phyloP scores from a whole-genome alignment of 2,329 filamentous ascomycete genomes.

The Hymenoscyphus fructigenus region DNA sequence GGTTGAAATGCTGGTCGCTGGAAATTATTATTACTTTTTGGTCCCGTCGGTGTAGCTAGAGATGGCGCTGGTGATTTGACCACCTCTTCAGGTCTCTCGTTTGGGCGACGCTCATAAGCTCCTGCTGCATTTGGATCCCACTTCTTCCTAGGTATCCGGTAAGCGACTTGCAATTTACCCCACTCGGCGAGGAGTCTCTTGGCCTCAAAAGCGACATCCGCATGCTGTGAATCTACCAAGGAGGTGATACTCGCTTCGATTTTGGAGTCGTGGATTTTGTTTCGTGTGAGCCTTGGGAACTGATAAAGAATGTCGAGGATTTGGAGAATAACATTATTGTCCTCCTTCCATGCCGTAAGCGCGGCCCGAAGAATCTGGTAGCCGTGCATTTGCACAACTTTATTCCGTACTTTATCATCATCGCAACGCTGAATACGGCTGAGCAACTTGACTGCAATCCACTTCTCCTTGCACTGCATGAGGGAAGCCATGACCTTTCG shows the following conservation, averaged over 20 bases:
- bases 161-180: conserved; percentile 86
- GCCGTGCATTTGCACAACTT: conserved; percentile 93
- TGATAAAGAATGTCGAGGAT: conserved; percentile 85
- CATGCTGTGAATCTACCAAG: conserved; percentile 66
- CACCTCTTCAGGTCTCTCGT: conserved; percentile 53
- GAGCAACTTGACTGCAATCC: conserved; percentile 95
- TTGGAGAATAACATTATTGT: conserved; percentile 85
- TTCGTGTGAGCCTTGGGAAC: conserved; percentile 86
- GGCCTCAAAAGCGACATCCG: conserved; percentile 71
- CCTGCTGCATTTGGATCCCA: conserved; percentile 64
- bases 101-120: conserved; percentile 63
- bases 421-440: conserved; percentile 83
- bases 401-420: conserved; percentile 82
- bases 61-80: conserved; percentile 35
- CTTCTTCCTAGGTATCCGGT: conserved; percentile 90
- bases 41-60: conserved; percentile 48
- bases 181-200: conserved; percentile 75
- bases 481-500: conserved; percentile 95
- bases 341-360: conserved; percentile 82
- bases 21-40: conserved; percentile 42
- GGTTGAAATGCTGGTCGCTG: conserved; percentile 53
- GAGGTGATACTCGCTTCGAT: conserved; percentile 80
- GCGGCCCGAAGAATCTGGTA: conserved; percentile 92
- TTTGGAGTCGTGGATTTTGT: conserved; percentile 96
- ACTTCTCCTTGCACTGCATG: conserved; percentile 98